phyloP scores from a whole-genome alignment of 495 filamentous ascomycete genomes.

The Aspergillus heteromorphus region DNA sequence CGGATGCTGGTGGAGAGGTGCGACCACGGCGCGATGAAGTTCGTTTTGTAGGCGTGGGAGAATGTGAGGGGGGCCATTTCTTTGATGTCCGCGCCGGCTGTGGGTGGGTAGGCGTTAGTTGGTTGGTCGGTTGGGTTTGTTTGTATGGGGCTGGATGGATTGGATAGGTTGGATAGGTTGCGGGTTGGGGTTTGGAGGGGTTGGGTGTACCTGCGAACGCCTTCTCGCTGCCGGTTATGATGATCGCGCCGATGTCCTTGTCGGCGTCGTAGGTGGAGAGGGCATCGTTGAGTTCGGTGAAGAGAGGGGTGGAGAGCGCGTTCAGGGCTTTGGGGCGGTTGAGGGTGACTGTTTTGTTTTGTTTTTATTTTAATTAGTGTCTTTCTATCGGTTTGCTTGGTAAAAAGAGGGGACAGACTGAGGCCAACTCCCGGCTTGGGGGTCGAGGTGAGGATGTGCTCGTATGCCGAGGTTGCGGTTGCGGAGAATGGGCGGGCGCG shows the following conservation, averaged over 20 bases:
- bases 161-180: not conserved
- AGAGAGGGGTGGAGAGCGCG: constrained; percentile 81
- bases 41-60: constrained; percentile 69
- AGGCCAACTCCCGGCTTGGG: constrained; percentile 86
- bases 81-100: constrained; percentile 95
- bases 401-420: constrained; percentile 47
- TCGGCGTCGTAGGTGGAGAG: constrained; percentile 67
- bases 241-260: constrained; percentile 63
- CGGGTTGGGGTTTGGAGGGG: not conserved
- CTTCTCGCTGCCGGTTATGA: constrained; percentile 81
- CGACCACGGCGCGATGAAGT: constrained; percentile 95
- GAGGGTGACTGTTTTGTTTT: constrained; percentile 63
- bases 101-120: not conserved
- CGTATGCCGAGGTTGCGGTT: constrained; percentile 57
- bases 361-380: not conserved
- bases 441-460: constrained; percentile 71
- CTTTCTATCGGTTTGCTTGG: not conserved
- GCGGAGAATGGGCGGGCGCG: constrained; percentile 55
- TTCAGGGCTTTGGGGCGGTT: constrained; percentile 94
- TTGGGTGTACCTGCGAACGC: constrained; percentile 67
- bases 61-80: constrained; percentile 94
- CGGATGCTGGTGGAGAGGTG: constrained; percentile 71
- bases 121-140: not conserved
- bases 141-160: constrained; percentile 4
- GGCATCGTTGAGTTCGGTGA: constrained; percentile 81